Evolutionary conservation across 306 rosid genomes (phyloP).

Genomic region (Casuarina cunninghamiana): DNA sequence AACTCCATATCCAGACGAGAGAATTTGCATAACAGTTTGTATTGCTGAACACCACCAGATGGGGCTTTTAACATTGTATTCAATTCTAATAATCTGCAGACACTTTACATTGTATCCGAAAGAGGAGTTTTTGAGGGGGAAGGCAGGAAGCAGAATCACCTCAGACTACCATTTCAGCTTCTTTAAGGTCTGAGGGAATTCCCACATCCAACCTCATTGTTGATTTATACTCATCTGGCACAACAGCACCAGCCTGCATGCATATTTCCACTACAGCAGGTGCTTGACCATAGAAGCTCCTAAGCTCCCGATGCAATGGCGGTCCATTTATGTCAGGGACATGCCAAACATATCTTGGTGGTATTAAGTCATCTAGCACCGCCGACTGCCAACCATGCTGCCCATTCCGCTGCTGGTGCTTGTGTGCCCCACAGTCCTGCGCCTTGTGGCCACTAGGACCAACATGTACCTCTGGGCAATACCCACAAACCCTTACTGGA

Average conservation of each 20-base stretch:
- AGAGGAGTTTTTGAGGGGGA: neutral
- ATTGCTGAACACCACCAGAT: neutral
- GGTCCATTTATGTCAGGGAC: slow-evolving; percentile 81
- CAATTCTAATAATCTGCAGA: slow-evolving; percentile 17
- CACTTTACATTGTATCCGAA: slow-evolving; percentile 18
- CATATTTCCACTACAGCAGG: slow-evolving; percentile 89
- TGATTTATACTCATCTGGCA: slow-evolving; percentile 74
- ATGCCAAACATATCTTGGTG: slow-evolving; percentile 96
- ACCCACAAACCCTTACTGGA: slow-evolving; percentile 88
- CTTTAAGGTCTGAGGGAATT: slow-evolving; percentile 67
- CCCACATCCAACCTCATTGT: slow-evolving; percentile 95
- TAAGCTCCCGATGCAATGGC: slow-evolving; percentile 69
- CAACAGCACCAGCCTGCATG: slow-evolving; percentile 84
- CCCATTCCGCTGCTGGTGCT: slow-evolving; percentile 97
- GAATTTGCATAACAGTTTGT: neutral
- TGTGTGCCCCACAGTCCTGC: slow-evolving; percentile 88
- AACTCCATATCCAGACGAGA: neutral
- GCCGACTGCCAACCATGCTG: slow-evolving; percentile 97
- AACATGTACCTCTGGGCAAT: slow-evolving; percentile 89
- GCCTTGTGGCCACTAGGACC: slow-evolving; percentile 86
- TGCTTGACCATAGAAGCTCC: slow-evolving; percentile 84
- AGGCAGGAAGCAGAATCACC: slow-evolving; percentile 7
- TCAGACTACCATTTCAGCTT: slow-evolving; percentile 97
- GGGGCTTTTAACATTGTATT: slow-evolving; percentile 1
- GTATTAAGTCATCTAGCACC: slow-evolving; percentile 81